Conservation (phyloP, 2,329 filamentous ascomycete species). For the Hirsutella minnesotensis region DNA sequence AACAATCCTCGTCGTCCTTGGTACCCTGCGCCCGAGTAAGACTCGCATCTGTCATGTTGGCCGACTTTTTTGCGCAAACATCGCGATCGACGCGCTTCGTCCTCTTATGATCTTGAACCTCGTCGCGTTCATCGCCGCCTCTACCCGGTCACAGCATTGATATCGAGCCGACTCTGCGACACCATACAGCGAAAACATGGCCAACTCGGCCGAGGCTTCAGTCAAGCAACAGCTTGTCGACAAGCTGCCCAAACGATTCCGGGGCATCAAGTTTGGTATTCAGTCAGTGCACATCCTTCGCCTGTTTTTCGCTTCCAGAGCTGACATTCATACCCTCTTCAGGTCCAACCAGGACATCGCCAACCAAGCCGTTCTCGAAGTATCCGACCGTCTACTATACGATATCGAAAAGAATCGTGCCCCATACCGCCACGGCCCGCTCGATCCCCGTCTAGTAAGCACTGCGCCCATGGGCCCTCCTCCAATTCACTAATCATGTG, state of each 20-base stretch:
- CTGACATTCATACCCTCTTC: background rate
- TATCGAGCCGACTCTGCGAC: background rate
- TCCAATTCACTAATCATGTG: background rate
- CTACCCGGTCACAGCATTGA: too few relatives aligned
- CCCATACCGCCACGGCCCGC: slow-evolving; percentile 69
- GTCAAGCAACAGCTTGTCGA: slow-evolving; percentile 77
- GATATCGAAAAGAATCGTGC: slow-evolving; percentile 71
- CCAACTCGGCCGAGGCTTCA: slow-evolving; percentile 4
- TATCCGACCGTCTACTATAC: slow-evolving; percentile 89
- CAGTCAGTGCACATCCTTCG: slow-evolving; percentile 44
- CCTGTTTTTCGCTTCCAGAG: background rate
- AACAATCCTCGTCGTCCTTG: background rate
- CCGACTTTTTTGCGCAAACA: slow-evolving; percentile 1
- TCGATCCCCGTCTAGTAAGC: slow-evolving; percentile 66
- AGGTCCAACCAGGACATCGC: slow-evolving; percentile 90
- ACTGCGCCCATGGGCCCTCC: background rate
- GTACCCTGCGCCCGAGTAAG: background rate
- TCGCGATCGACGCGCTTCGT: slow-evolving; percentile 2
- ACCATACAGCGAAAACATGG: slow-evolving; percentile 1
- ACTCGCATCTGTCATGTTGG: slow-evolving; percentile 4
- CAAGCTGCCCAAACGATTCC: slow-evolving; percentile 78
- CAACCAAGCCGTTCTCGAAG: slow-evolving; percentile 86
- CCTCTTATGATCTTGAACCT: slow-evolving; percentile 2
- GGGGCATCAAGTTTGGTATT: slow-evolving; percentile 83
- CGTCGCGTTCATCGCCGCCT: background rate